Conservation (phyloP, 495 filamentous ascomycete genomes). For the Xylaria venustula region DNA sequence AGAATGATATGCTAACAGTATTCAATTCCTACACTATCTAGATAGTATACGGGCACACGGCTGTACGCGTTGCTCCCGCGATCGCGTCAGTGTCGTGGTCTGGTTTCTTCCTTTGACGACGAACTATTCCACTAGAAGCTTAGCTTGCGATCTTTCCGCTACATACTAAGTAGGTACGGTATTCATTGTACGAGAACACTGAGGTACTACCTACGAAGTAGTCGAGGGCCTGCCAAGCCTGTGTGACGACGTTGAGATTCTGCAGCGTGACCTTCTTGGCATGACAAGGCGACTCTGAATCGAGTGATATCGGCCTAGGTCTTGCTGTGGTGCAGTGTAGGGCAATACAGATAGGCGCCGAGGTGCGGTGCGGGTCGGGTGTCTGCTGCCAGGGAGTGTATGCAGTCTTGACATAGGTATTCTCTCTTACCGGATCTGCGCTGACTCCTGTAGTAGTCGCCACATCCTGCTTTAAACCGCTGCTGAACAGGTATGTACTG, state of each 20-base stretch:
- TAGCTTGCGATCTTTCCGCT: background rate
- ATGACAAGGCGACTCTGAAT: background rate
- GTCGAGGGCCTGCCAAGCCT: too few relatives aligned
- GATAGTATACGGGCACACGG: too few relatives aligned
- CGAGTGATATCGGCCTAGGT: conserved; percentile 2
- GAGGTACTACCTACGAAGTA: too few relatives aligned
- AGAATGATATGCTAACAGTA: too few relatives aligned
- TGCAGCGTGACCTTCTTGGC: conserved; percentile 17
- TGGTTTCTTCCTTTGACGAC: background rate
- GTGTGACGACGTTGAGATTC: conserved; percentile 13
- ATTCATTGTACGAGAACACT: too few relatives aligned
- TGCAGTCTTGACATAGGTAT: background rate
- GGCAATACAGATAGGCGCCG: background rate
- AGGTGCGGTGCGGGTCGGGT: background rate
- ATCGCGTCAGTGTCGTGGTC: background rate
- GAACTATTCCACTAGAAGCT: background rate
- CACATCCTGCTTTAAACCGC: background rate
- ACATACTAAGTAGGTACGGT: too few relatives aligned
- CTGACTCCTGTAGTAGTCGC: background rate
- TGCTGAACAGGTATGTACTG: background rate
- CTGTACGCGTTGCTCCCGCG: background rate
- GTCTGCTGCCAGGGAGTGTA: background rate
- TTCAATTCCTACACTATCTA: too few relatives aligned
- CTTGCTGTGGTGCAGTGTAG: too few relatives aligned
- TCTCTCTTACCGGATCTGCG: background rate